These are phyloP conservation scores for Cladorrhinum sp. DNA, from an alignment of 2,329 filamentous ascomycete species.

Conservation along the genomic window DNA sequence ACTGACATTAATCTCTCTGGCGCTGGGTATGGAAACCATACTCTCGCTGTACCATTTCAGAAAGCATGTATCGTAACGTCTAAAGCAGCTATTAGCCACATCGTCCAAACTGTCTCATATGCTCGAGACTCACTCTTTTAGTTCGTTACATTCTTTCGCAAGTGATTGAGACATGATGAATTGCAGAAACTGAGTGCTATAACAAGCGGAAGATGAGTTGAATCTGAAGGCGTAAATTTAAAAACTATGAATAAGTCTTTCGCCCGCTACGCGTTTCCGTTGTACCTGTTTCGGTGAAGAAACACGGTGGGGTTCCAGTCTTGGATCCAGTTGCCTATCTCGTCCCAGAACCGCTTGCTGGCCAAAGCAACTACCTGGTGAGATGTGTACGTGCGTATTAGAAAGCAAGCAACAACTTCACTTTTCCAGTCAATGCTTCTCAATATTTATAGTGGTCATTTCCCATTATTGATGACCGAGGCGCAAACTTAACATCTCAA, in stretches of 20 bases:
- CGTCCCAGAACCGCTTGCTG: background rate
- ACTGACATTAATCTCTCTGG: background rate
- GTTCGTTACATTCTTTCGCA: conserved; percentile 89
- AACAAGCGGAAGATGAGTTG: background rate
- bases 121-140: conserved; percentile 75
- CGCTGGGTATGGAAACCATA: conserved; percentile 43
- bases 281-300: background rate
- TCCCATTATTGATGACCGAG: too few species aligned
- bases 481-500: background rate
- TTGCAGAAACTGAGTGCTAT: background rate
- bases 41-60: conserved; percentile 99
- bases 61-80: conserved; percentile 95
- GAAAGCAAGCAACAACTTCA: too few species aligned
- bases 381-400: too few species aligned
- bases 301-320: background rate
- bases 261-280: background rate
- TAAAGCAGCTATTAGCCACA: conserved; percentile 35
- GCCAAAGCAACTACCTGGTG: too few species aligned
- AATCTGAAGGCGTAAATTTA: background rate
- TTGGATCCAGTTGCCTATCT: background rate
- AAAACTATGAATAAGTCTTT: background rate
- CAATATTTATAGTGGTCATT: too few species aligned
- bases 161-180: conserved; percentile 84
- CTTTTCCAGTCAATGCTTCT: too few species aligned
- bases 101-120: background rate